Evolutionary conservation across 2,329 filamentous ascomycete genomes (phyloP).

Genomic region (Fusarium sterilihyphosum): DNA sequence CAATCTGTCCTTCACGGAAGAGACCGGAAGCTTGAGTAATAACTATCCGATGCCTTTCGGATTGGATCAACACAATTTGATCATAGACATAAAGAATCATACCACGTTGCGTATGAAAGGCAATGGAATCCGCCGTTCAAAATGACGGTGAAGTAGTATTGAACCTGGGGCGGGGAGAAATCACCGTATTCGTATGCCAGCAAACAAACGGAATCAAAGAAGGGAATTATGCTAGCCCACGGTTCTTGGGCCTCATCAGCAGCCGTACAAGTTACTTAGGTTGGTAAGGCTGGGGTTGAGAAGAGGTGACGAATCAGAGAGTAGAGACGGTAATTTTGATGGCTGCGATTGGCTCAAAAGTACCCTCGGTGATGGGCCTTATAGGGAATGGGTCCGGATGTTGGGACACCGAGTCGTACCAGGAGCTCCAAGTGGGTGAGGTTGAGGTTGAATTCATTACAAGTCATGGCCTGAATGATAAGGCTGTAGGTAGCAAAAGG

Average conservation of each 20-base stretch:
- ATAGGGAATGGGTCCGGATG: conserved; percentile 37
- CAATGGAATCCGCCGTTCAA: conserved; percentile 9
- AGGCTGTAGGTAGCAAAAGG: neutral
- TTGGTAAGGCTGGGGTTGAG: conserved; percentile 14
- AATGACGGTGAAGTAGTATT: conserved; percentile 36
- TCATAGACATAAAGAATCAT: neutral
- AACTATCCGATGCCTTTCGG: neutral
- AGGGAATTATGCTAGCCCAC: conserved; percentile 1
- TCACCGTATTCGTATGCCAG: conserved; percentile 40
- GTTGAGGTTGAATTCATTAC: neutral
- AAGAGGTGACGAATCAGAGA: conserved; percentile 39
- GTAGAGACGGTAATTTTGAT: conserved; percentile 43
- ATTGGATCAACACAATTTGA: neutral
- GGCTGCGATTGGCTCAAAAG: conserved; percentile 41
- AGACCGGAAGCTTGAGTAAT: neutral
- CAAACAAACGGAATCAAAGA: conserved; percentile 14
- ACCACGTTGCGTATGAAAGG: neutral
- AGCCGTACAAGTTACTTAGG: conserved; percentile 18
- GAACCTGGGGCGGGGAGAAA: neutral
- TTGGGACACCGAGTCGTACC: conserved; percentile 41
- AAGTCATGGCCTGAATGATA: conserved; percentile 19
- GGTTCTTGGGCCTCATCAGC: conserved; percentile 5
- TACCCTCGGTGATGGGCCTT: neutral
- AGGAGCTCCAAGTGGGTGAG: conserved; percentile 11
- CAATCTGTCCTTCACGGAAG: neutral